Percentiles rank a stretch among this genome's conserved stretches.
Evolutionary conservation across 768 basidiomycete genomes (phyloP).

Genomic region (Leccinum subtestaceum): DNA sequence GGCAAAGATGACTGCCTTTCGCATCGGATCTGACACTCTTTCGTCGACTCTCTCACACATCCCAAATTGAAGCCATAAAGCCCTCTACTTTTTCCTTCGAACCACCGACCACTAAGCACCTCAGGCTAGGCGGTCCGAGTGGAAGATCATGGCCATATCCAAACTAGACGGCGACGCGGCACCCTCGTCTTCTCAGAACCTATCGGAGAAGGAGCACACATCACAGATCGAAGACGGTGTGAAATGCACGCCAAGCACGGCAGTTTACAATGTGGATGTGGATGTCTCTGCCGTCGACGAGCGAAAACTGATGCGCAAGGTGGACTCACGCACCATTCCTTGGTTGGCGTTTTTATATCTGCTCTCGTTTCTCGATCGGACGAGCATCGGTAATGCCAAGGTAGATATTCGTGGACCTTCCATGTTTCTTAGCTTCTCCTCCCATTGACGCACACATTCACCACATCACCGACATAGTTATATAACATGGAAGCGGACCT

Average conservation of each 20-base stretch:
- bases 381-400: constrained; percentile 48
- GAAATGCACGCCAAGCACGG: neutral
- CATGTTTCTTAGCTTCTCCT: neutral
- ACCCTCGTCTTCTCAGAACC: neutral
- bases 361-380: constrained; percentile 65
- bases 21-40: neutral
- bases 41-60: neutral
- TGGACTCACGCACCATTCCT: constrained; percentile 62
- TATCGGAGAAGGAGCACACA: constrained; percentile 4
- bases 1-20: neutral
- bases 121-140: neutral
- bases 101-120: neutral
- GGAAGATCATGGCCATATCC: neutral
- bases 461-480: constrained; percentile 39
- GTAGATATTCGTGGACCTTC: neutral
- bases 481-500: constrained; percentile 61
- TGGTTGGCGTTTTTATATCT: constrained; percentile 77
- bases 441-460: neutral
- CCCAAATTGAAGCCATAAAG: neutral
- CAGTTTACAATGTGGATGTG: constrained; percentile 40
- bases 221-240: neutral
- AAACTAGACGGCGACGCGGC: neutral
- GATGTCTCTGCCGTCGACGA: constrained; percentile 66
- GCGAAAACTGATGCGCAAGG: constrained; percentile 64
- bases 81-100: neutral